Percentiles rank a stretch among this genome's conserved stretches.
Conservation (phyloP, 2,329 filamentous ascomycete species). For the Fusarium illudens region DNA sequence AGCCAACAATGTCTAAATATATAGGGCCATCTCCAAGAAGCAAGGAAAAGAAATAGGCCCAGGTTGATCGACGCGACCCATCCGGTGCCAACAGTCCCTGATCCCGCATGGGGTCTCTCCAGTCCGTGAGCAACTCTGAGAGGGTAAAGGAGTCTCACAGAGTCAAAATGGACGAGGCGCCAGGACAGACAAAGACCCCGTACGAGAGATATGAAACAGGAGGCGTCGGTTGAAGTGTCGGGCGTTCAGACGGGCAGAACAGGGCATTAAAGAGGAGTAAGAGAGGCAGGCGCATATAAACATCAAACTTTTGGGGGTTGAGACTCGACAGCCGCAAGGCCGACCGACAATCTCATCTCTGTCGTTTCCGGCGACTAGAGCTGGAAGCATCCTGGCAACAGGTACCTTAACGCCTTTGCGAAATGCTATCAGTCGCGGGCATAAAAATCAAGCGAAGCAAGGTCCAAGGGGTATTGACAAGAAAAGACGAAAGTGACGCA, state of each 20-base stretch:
- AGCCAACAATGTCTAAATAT: background rate
- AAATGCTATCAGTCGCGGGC: slow-evolving; percentile 27
- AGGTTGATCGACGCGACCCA: background rate
- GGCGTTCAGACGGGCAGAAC: background rate
- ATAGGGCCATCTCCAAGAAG: slow-evolving; percentile 2
- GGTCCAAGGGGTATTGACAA: slow-evolving; percentile 31
- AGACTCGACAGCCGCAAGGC: slow-evolving; percentile 5
- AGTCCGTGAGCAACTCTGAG: background rate
- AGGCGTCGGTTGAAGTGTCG: background rate
- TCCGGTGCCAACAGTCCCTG: background rate
- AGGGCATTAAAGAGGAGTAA: slow-evolving; percentile 1
- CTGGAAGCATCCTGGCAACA: slow-evolving; percentile 8
- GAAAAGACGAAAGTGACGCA: slow-evolving; percentile 21
- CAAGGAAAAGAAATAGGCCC: background rate
- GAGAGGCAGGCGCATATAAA: background rate
- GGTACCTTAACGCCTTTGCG: slow-evolving; percentile 30
- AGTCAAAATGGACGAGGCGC: background rate
- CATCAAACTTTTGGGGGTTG: slow-evolving; percentile 15
- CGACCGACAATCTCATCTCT: slow-evolving; percentile 22
- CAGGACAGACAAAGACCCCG: background rate
- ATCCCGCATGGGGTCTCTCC: background rate
- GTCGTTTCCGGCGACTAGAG: slow-evolving; percentile 18
- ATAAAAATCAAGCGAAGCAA: slow-evolving; percentile 3
- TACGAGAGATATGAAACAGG: background rate
- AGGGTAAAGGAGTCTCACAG: background rate